Conservation (phyloP, 208 protist species). For the Tritrichomonas musculus region DNA sequence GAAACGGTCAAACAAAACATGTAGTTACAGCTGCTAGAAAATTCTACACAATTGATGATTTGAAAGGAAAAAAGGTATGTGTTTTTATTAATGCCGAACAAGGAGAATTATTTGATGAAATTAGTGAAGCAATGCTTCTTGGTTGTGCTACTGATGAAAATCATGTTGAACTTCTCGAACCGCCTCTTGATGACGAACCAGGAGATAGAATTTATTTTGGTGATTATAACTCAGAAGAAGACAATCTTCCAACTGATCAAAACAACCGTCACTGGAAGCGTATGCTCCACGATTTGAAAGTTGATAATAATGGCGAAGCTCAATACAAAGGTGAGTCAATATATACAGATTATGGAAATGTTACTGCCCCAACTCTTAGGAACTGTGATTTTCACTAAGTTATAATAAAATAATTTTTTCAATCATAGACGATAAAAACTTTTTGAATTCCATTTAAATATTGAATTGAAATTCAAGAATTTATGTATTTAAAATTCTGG, state of each 20-base stretch:
- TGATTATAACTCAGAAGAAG: not conserved
- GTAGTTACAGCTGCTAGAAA: not conserved
- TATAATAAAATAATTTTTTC: too few species aligned
- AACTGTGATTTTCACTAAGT: not conserved
- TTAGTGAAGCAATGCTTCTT: not conserved
- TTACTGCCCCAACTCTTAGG: not conserved
- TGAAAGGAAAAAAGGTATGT: not conserved
- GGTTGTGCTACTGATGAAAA: not conserved
- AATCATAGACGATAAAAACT: too few species aligned
- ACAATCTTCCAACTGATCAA: not conserved
- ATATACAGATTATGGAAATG: slow-evolving; percentile 24
- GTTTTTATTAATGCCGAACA: not conserved
- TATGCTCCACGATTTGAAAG: not conserved
- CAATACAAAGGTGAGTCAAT: not conserved
- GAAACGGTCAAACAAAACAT: not conserved
- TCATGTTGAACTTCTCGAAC: slow-evolving; percentile 3
- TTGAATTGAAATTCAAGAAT: too few species aligned
- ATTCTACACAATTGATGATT: not conserved
- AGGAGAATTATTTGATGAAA: not conserved
- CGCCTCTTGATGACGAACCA: not conserved
- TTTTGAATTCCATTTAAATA: too few species aligned
- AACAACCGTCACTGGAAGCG: not conserved
- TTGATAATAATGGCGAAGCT: not conserved
- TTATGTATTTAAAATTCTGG: too few species aligned
- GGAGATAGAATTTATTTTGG: slow-evolving; percentile 22